Conservation (phyloP, 345 rosid species). For the Schrenkiella parvula region DNA sequence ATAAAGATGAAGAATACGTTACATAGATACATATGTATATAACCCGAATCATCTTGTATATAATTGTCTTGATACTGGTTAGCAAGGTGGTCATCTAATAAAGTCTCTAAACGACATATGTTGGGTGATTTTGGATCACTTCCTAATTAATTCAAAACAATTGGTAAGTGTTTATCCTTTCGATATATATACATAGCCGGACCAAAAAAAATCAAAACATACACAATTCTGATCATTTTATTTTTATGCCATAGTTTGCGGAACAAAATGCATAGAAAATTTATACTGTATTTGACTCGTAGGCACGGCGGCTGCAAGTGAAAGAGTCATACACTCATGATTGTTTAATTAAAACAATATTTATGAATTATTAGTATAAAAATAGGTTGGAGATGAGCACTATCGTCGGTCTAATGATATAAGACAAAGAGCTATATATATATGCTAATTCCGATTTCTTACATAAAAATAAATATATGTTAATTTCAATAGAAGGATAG, state of each 20-base stretch:
- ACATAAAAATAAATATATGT: not conserved
- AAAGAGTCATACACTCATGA: slow-evolving; percentile 20
- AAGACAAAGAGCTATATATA: not conserved
- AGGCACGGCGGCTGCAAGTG: not conserved
- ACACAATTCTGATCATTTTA: not conserved
- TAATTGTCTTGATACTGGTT: not conserved
- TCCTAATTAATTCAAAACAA: not conserved
- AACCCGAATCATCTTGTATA: not conserved
- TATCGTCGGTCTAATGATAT: slow-evolving; percentile 8
- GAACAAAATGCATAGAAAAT: not conserved
- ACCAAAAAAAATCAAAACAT: not conserved
- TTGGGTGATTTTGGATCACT: not conserved
- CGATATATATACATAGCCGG: not conserved
- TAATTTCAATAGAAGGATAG: not conserved
- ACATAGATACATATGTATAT: not conserved
- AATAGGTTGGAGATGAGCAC: slow-evolving; percentile 5
- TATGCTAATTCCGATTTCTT: not conserved
- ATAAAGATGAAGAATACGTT: not conserved
- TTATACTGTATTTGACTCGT: not conserved
- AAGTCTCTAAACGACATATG: not conserved
- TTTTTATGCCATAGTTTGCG: not conserved
- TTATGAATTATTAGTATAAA: not conserved
- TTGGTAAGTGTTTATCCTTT: not conserved
- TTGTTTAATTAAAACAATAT: not conserved
- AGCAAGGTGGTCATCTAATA: not conserved